Evolutionary conservation across 768 basidiomycete genomes (phyloP), one percentile per base, ranked within the genome.

Genomic region (Calvatia gigantea): DNA sequence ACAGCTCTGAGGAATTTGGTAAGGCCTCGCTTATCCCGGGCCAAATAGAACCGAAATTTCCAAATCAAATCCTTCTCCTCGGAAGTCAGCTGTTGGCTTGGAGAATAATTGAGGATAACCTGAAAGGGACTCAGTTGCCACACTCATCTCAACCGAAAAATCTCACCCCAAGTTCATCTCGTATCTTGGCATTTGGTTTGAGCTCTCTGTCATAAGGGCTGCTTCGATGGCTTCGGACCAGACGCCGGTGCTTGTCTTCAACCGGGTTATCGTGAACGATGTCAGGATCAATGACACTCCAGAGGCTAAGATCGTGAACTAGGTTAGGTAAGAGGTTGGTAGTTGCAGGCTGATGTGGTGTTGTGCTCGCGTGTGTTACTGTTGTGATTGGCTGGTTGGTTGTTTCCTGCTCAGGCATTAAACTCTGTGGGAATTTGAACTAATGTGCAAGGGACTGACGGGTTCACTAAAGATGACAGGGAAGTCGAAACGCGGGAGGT

Each of bases 21-120:
- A 37, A 98, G 79, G 2, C 95, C 94, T 8, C 91, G 86, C 71
- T 93, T 95, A 69, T 95, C 92, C 31, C 94, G 77, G 2, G 87
- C 84, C 9, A 99, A 85, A 61, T 97, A 98, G 73, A 98, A 99
- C n/a, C 97, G 84, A 78, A 96, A 99, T 69, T 96, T 95, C 97
- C 97, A 99, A 35, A 98, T 86, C 38, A 95, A 75, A 62, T 98
- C 96, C 66, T 96, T 97, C 72, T 98, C 96, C 64, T 94, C 91
- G 0, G 93, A 86, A 3, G 84, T 90, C 6, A 99, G 76, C 8
- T 81, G 78, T 57, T 88, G 91, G 56, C 90, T 95, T 0, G 97
- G 97, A 0, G 95, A 87, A 61, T 98, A 94, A 48, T 85, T 85
- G 48, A 99, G 82, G 45, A 99, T 93, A 58, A 86, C 84, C 94